Evolutionary conservation across 441 rosid species (phyloP).

Genomic region (Cnidoscolus chayamansa): DNA sequence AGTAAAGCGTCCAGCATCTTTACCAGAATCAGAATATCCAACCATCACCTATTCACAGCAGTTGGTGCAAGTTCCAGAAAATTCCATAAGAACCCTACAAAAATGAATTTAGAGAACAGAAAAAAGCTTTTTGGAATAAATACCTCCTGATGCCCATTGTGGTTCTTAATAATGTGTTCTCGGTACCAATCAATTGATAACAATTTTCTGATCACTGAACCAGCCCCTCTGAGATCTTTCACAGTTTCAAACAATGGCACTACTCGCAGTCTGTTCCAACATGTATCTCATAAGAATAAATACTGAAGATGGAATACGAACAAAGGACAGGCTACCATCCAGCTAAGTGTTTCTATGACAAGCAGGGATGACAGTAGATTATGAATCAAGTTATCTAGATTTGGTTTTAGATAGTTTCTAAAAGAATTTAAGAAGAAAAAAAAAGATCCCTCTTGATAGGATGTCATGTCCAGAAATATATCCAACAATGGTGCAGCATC

Average conservation of each 20-base stretch:
- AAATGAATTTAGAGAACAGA: conserved; percentile 11
- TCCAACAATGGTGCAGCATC: neutral
- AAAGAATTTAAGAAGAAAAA: neutral
- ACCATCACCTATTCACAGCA: conserved; percentile 73
- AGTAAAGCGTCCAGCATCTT: conserved; percentile 94
- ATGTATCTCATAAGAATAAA: conserved; percentile 12
- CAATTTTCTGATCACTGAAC: conserved; percentile 73
- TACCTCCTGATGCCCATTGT: conserved; percentile 88
- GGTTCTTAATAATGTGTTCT: conserved; percentile 73
- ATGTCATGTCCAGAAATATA: neutral
- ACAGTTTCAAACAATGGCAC: conserved; percentile 93
- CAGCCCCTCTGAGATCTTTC: conserved; percentile 81
- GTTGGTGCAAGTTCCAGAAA: neutral
- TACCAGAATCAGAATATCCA: conserved; percentile 96
- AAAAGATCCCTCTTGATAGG: neutral
- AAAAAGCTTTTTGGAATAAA: conserved; percentile 11
- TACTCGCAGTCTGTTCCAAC: conserved; percentile 64
- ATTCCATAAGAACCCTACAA: conserved; percentile 3
- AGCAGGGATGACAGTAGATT: too few species aligned
- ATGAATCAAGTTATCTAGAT: too few species aligned
- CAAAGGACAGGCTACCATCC: neutral
- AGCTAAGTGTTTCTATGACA: too few species aligned
- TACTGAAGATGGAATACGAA: neutral
- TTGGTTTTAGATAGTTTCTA: neutral
- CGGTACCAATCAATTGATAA: conserved; percentile 87